Percentiles rank a stretch among this genome's conserved stretches.
phyloP scores from a whole-genome alignment of 148 eudicot genomes.

The Vaccinium macrocarpon region DNA sequence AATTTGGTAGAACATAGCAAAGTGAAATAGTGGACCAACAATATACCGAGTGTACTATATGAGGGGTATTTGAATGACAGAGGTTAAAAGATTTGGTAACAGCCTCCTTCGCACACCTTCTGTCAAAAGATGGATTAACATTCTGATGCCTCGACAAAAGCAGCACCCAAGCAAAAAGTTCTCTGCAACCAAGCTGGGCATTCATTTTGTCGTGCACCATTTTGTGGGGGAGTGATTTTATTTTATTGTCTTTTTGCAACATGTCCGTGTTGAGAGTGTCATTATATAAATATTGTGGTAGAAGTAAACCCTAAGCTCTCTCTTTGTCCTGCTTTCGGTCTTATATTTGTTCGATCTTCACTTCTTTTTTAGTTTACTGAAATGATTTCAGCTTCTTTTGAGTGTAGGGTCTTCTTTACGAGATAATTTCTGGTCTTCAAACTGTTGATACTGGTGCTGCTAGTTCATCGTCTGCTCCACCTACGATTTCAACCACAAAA shows the following conservation, averaged over 20 bases:
- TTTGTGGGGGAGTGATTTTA: not conserved
- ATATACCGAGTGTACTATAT: not conserved
- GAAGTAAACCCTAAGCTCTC: not conserved
- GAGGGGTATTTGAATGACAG: not conserved
- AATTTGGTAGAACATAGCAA: not conserved
- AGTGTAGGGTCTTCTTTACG: constrained; percentile 51
- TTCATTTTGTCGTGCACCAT: not conserved
- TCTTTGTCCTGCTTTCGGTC: not conserved
- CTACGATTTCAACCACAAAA: constrained; percentile 36
- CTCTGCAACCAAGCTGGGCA: not conserved
- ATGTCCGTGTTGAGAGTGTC: not conserved
- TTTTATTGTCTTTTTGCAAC: not conserved
- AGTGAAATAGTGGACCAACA: not conserved
- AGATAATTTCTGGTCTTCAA: constrained; percentile 64
- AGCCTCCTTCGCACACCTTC: not conserved
- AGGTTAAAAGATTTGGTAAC: not conserved
- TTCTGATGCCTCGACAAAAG: constrained; percentile 9
- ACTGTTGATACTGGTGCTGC: constrained; percentile 46
- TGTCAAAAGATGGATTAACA: not conserved
- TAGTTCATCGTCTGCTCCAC: constrained; percentile 66
- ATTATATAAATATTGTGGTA: not conserved
- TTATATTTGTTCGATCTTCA: not conserved
- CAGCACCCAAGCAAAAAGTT: not conserved
- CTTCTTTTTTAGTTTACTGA: not conserved
- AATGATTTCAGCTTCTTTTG: not conserved